Percentiles rank a stretch among this genome's conserved stretches.
These are phyloP conservation scores for Phytophthora kernoviae DNA, from an alignment of 352 stramenopile species.

Conservation along the genomic window DNA sequence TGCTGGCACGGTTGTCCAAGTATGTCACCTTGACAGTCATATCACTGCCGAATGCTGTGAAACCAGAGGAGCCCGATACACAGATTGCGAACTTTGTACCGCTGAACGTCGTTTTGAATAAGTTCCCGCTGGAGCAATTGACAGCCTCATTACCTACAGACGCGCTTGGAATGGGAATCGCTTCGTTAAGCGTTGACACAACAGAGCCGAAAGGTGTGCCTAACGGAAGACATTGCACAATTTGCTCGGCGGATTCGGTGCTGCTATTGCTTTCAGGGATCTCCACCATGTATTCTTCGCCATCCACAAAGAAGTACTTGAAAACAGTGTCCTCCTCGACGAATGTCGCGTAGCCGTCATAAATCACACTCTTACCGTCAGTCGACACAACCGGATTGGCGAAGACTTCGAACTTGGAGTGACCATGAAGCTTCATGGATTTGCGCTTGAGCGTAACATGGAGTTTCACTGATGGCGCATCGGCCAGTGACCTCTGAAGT, in stretches of 20 bases:
- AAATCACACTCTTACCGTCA: slow-evolving; percentile 19
- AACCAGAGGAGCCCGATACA: slow-evolving; percentile 13
- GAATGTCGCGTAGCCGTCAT: slow-evolving; percentile 36
- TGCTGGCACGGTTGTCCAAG: slow-evolving; percentile 6
- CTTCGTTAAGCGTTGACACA: slow-evolving; percentile 18
- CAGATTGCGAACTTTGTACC: slow-evolving; percentile 35
- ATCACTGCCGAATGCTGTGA: slow-evolving; percentile 33
- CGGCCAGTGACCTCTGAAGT: slow-evolving; percentile 9
- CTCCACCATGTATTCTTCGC: slow-evolving; percentile 28
- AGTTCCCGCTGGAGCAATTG: slow-evolving; percentile 26
- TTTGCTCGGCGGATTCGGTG: slow-evolving; percentile 1
- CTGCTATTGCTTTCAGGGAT: slow-evolving; percentile 6
- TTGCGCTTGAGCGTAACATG: slow-evolving; percentile 40
- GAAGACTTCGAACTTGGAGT: slow-evolving; percentile 31
- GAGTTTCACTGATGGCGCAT: slow-evolving; percentile 35
- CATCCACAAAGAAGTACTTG: slow-evolving; percentile 37
- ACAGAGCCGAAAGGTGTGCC: slow-evolving; percentile 27
- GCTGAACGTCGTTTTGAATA: slow-evolving; percentile 33
- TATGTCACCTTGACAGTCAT: slow-evolving; percentile 37
- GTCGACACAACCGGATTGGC: slow-evolving; percentile 27
- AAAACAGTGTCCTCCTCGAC: slow-evolving; percentile 16
- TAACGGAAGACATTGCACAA: slow-evolving; percentile 21
- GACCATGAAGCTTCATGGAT: slow-evolving; percentile 22
- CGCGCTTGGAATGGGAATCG: slow-evolving; percentile 13
- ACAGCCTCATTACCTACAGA: slow-evolving; percentile 10